These are phyloP conservation scores for Aspergillus quadricinctus DNA, from an alignment of 2,329 filamentous ascomycete species.

Conservation along the genomic window DNA sequence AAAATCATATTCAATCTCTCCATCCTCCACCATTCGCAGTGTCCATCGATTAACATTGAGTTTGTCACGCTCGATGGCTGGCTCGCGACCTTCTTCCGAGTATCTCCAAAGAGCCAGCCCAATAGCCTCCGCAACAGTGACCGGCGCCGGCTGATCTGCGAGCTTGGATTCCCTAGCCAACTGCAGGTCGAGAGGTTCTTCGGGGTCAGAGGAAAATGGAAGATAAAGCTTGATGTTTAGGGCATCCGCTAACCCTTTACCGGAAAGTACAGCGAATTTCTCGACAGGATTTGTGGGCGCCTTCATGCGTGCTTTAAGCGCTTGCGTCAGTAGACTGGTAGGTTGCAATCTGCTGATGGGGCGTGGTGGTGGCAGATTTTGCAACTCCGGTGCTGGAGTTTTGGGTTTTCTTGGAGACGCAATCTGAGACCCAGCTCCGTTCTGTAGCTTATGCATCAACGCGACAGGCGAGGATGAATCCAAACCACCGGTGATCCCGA, in stretches of 20 bases:
- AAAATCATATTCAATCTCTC: conserved; percentile 64
- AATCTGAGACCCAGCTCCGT: conserved; percentile 27
- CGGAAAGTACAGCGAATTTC: conserved; percentile 56
- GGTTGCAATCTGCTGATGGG: conserved; percentile 57
- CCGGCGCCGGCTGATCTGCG: conserved; percentile 41
- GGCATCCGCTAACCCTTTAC: conserved; percentile 56
- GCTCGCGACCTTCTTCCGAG: conserved; percentile 54
- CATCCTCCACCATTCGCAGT: conserved; percentile 64
- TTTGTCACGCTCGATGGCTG: conserved; percentile 48
- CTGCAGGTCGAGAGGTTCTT: conserved; percentile 56
- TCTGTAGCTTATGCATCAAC: conserved; percentile 39
- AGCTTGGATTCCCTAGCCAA: conserved; percentile 54
- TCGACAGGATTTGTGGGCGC: conserved; percentile 59
- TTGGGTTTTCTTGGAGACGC: conserved; percentile 51
- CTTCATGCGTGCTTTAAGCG: conserved; percentile 53
- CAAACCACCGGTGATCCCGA: conserved; percentile 40
- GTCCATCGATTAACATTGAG: conserved; percentile 61
- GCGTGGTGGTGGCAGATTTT: conserved; percentile 56
- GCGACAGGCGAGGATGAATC: conserved; percentile 49
- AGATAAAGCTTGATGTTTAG: conserved; percentile 61
- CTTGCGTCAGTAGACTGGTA: conserved; percentile 55
- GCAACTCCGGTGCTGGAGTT: conserved; percentile 46
- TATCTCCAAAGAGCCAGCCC: conserved; percentile 61
- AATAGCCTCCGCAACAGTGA: conserved; percentile 60
- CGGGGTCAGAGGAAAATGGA: conserved; percentile 54